Evolutionary conservation across 352 stramenopile species (phyloP), one percentile per base, ranked within the genome.

Genomic region (Globisporangium canariense): DNA sequence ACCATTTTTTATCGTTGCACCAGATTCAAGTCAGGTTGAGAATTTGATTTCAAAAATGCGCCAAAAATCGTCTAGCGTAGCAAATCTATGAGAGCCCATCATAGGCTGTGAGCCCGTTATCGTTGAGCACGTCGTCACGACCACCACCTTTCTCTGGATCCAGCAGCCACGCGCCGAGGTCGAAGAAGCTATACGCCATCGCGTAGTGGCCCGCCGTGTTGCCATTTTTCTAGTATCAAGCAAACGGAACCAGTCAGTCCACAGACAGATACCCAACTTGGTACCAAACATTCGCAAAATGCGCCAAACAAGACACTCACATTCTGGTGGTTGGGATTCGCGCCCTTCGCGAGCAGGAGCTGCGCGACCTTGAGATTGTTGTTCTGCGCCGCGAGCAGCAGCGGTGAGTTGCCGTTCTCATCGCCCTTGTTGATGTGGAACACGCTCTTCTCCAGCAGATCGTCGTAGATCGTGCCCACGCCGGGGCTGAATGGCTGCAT

Each of bases 141-240:
- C 90, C 64, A 73, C 94, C 73, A 65, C 94, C 76, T 80, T 95
- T 91, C 14, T 91, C 81, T 0, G 84, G 84, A 38, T 94, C 85
- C 61, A 98, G 78, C 16, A 98, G 76, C 77, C 88, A 97, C 74
- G 96, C 92, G 36, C 86, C 90, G 20, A 98, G 65, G 71, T 98
- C 94, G 66, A 93, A 93, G 72, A 93, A 93, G 73, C 77, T 93
- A 76, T 96, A 97, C 16, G 86, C 81, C 83, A 98, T 95, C 30
- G 94, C 94, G 73, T 97, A 98, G 69, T 98, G 93, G 43, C 97
- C 83, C 0, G 92, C 78, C 1, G 93, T 98, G 67, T 98, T 96
- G 32, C 93, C 94, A 49, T 83, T 73, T 73, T 81, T 88, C 79
- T 89, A 28, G 13, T 22, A 49, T 58, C 22, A 64, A 30, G 46